Evolutionary conservation across 768 basidiomycete genomes (phyloP), one percentile per base, ranked within the genome.

Genomic region (Hericium coralloides): DNA sequence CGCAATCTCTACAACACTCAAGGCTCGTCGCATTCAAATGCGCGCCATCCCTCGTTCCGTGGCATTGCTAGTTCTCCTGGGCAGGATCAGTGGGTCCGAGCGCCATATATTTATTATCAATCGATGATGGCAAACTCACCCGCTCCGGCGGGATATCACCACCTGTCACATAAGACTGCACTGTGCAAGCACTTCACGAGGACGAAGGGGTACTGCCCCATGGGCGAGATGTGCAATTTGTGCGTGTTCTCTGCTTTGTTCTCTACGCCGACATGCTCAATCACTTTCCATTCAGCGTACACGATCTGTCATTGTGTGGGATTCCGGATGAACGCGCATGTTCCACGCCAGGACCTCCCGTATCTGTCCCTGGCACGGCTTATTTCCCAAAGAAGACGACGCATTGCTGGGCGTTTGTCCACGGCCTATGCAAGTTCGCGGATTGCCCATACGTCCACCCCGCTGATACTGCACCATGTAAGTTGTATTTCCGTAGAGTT

Each of bases 111-210:
- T 31, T 31, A 31, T 31, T 45, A 45, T 5, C 43, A 45, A 17
- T n/a, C 43, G 43, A 45, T 45, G 43, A 45, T 45, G 43, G 43
- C 43, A 20, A 45, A 45, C n/a, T 23, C 18, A 17, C 49, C 49
- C 12, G 26, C 23, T 15, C 18, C 17, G 20, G 6, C 26, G 2
- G 49, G 26, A 3, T 50, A 50, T 14, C 10, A 58, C 63, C 51
- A 59, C 57, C 2, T 52, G 52, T 62, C 52, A 59, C 56, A 23
- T 55, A 67, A 20, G 58, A 58, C 41, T 47, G 57, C 43, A 20
- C 41, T 41, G 17, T 54, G 53, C 41, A 36, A 38, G 39, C 43
- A 54, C 18, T 54, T 14, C 5, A 54, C 22, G 7, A 20, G 43
- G 39, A 43, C 22, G 10, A 45, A 54, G 20, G 53, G 53, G 15